phyloP scores from a whole-genome alignment of 1,139 yeast genomes.

The Candida tetrigidarum region DNA sequence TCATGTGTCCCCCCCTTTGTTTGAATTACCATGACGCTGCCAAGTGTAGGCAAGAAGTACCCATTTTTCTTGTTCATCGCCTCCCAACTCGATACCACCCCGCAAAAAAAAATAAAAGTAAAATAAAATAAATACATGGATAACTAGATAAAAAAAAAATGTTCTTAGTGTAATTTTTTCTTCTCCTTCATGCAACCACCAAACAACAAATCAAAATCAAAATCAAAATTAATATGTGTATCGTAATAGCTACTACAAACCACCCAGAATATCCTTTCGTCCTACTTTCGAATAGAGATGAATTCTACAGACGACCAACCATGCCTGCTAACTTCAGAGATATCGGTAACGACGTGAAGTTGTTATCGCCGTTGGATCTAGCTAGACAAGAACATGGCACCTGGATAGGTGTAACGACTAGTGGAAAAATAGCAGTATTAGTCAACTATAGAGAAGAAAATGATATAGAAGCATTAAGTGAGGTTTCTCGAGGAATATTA shows the following conservation, averaged over 20 bases:
- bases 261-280: conserved; percentile 73
- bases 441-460: conserved; percentile 67
- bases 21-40: no score
- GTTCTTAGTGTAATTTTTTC: background rate
- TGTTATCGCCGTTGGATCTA: conserved; percentile 77
- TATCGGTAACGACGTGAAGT: conserved; percentile 30
- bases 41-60: no score
- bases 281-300: conserved; percentile 84
- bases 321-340: conserved; percentile 58
- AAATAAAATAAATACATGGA: no score
- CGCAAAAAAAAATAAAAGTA: no score
- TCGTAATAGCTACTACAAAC: conserved; percentile 58
- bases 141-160: no score
- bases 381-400: conserved; percentile 83
- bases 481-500: conserved; percentile 72
- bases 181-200: background rate
- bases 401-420: conserved; percentile 79
- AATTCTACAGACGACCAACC: conserved; percentile 76
- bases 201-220: background rate
- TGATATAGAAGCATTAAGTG: conserved; percentile 32
- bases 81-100: no score
- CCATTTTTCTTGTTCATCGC: no score
- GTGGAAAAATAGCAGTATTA: conserved; percentile 71
- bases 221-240: conserved; percentile 72
- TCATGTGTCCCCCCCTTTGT: no score